Base-by-base conservation (phyloP, 306 rosid species). In the Aeschynomene evenia region DNA sequence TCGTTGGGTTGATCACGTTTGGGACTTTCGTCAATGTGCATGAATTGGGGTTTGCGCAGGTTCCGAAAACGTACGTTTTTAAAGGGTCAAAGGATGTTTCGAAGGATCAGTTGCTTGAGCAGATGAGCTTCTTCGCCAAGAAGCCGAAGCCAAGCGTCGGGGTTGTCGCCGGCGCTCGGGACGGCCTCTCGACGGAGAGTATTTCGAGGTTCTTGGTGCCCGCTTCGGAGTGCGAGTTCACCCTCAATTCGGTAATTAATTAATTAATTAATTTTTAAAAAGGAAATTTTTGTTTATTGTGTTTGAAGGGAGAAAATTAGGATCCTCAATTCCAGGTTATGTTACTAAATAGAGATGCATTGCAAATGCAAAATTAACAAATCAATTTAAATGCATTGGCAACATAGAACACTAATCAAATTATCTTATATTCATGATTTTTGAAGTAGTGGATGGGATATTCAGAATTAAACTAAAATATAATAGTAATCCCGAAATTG, bases 31-130 rank as follows among this genome's bases (percentile, higher is more conserved):
- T 91, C 1, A 89, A 89, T 18, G 99, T 94, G 1, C 99, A 94
- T 13, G 99, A 94, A 43, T 68, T 94, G n/a, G 99, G 99, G 11
- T 94, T 88, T 50, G 83, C 84, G 7, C 72, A 68, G 12, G 77
- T 94, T 39, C 91, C 97, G 2, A 91, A 91, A 79, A 85, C 95
- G 0, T 91, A 85, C 1, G 96, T 91, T 6, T 94, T 94, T 51
- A 91, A 76, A 48, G 99, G 99, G 21, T 79, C 92, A 5, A 89
- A 85, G 85, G 97, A 94, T 11, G 76, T 91, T 58, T 63, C 83
- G 20, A 91, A 85, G 84, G 97, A 94, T 1, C 97, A 88, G 82
- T 77, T 94, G 16, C 89, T 94, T 23, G 99, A 94, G 75, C 94
- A 85, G 82, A 81, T 94, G 97, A 86, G 72, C 29, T 94, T 94